Percentiles rank a stretch among this genome's conserved stretches.
phyloP scores from a whole-genome alignment of 2,329 filamentous ascomycete genomes.

The Periconia sp. region DNA sequence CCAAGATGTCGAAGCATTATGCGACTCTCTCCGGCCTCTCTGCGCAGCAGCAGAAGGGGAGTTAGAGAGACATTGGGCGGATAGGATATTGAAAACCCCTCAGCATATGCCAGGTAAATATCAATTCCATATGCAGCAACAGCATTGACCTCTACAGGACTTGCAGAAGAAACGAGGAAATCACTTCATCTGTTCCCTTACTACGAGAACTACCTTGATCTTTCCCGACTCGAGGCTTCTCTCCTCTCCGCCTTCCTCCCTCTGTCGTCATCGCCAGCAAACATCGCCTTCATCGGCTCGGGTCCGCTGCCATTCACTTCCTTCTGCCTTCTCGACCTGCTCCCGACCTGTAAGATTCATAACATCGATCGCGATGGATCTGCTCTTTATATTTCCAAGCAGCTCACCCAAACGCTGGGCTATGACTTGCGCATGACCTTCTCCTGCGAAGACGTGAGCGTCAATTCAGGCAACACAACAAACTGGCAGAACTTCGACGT shows the following conservation, averaged over 20 bases:
- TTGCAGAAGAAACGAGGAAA: slow-evolving; percentile 2
- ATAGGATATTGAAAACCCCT: slow-evolving; percentile 33
- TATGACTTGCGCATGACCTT: slow-evolving; percentile 45
- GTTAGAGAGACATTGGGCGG: slow-evolving; percentile 55
- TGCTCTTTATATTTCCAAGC: slow-evolving; percentile 43
- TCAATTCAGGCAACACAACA: background rate
- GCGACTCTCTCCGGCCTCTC: slow-evolving; percentile 47
- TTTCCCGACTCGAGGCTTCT: slow-evolving; percentile 55
- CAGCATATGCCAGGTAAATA: slow-evolving; percentile 6
- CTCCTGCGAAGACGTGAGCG: slow-evolving; percentile 41
- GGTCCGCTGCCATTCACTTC: slow-evolving; percentile 59
- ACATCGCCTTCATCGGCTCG: slow-evolving; percentile 58
- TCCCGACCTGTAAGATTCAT: slow-evolving; percentile 40
- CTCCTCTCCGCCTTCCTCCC: slow-evolving; percentile 47
- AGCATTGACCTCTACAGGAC: background rate
- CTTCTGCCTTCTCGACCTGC: slow-evolving; percentile 50
- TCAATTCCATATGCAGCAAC: background rate
- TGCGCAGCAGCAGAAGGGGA: slow-evolving; percentile 54
- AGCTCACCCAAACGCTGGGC: slow-evolving; percentile 43
- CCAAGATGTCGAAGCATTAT: slow-evolving; percentile 37
- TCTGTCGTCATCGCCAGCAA: slow-evolving; percentile 22
- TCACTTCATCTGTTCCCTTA: slow-evolving; percentile 55
- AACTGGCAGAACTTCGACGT: slow-evolving; percentile 50
- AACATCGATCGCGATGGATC: slow-evolving; percentile 52
- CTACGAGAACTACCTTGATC: slow-evolving; percentile 56